phyloP scores from a whole-genome alignment of 495 filamentous ascomycete species.

The Xylaria grammica region DNA sequence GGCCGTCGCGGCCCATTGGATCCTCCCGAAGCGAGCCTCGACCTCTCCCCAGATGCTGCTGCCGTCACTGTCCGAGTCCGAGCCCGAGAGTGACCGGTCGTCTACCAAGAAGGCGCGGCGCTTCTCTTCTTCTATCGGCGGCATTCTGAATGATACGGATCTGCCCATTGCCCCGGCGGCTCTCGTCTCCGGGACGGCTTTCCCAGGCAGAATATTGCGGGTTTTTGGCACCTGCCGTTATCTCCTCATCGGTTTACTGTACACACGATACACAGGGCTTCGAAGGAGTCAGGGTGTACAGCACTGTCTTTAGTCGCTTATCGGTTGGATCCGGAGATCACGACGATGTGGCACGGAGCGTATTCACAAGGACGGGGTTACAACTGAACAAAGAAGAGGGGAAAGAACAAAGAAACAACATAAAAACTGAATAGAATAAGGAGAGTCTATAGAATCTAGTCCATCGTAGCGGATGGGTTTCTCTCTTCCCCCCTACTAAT shows the following conservation, averaged over 20 bases:
- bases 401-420: background rate
- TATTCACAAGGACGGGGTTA: too few relatives aligned
- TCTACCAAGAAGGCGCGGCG: slow-evolving; percentile 31
- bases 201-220: background rate
- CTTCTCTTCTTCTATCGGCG: slow-evolving; percentile 32
- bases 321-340: background rate
- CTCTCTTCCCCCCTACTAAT: background rate
- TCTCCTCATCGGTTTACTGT: background rate
- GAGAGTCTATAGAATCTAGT: too few relatives aligned
- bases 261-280: background rate
- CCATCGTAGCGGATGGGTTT: too few relatives aligned
- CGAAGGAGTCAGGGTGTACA: background rate
- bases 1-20: slow-evolving; percentile 29
- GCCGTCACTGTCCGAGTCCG: slow-evolving; percentile 39
- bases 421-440: background rate
- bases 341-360: background rate
- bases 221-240: background rate
- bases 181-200: background rate
- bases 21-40: slow-evolving; percentile 30
- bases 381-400: too few relatives aligned
- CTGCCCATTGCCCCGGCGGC: background rate
- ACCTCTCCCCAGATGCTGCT: slow-evolving; percentile 33
- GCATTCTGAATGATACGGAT: slow-evolving; percentile 17
- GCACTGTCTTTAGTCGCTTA: background rate
- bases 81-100: slow-evolving; percentile 29